Percentiles rank a stretch among this genome's conserved stretches.
phyloP scores from a whole-genome alignment of 352 stramenopile species.

The Peronospora tabacina region DNA sequence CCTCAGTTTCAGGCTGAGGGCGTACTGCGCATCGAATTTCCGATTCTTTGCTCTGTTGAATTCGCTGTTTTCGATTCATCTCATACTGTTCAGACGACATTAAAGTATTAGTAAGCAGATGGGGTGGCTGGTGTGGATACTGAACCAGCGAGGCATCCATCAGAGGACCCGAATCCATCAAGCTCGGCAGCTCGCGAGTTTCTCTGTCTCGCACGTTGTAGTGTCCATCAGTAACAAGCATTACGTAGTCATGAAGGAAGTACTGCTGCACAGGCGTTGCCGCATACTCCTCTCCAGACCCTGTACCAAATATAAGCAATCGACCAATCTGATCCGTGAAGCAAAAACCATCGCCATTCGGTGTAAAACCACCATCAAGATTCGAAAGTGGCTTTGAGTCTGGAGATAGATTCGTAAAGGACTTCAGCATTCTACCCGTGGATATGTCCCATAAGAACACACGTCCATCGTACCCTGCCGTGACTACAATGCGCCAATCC shows the following conservation, averaged over 20 bases:
- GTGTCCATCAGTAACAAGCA: slow-evolving; percentile 79
- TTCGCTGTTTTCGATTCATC: slow-evolving; percentile 51
- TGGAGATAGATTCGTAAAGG: slow-evolving; percentile 48
- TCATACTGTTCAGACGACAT: slow-evolving; percentile 43
- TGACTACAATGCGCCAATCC: slow-evolving; percentile 69
- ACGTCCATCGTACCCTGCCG: slow-evolving; percentile 73
- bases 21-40: slow-evolving; percentile 55
- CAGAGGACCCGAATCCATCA: slow-evolving; percentile 74
- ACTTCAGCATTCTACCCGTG: slow-evolving; percentile 50
- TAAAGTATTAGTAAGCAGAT: slow-evolving; percentile 36
- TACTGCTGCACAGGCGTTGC: slow-evolving; percentile 76
- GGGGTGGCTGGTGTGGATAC: slow-evolving; percentile 70
- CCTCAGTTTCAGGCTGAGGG: slow-evolving; percentile 36
- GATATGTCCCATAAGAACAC: slow-evolving; percentile 84
- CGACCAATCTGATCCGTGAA: slow-evolving; percentile 81
- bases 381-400: slow-evolving; percentile 59
- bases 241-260: slow-evolving; percentile 87
- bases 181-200: slow-evolving; percentile 76
- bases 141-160: slow-evolving; percentile 65
- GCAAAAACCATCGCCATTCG: slow-evolving; percentile 56
- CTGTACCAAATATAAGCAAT: slow-evolving; percentile 71
- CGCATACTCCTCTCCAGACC: slow-evolving; percentile 53
- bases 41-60: slow-evolving; percentile 61
- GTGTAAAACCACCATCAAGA: slow-evolving; percentile 69
- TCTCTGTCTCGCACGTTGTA: slow-evolving; percentile 87